Conservation (phyloP, 2,329 filamentous ascomycete genomes). For the Cladosporium oxysporum region DNA sequence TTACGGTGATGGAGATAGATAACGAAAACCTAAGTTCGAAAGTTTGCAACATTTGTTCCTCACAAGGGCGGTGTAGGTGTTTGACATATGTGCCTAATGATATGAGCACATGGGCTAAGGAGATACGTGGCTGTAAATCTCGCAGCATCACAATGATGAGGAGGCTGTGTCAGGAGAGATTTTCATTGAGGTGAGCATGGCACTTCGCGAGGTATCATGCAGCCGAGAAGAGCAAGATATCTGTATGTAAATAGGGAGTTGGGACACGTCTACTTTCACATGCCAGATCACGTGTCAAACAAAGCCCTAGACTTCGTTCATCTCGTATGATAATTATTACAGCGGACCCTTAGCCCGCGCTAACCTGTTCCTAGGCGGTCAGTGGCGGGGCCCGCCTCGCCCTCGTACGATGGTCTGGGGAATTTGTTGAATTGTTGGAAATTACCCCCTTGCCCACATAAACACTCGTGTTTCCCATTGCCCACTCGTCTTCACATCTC, state of each 20-base stretch:
- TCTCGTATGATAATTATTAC: neutral
- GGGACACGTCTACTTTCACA: neutral
- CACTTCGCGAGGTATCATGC: neutral
- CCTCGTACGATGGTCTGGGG: slow-evolving; percentile 10
- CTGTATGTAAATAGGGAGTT: neutral
- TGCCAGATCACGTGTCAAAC: slow-evolving; percentile 1
- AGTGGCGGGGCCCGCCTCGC: slow-evolving; percentile 6
- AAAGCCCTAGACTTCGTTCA: slow-evolving; percentile 1
- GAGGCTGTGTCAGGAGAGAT: neutral
- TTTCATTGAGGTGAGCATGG: neutral
- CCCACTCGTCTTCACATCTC: slow-evolving; percentile 3
- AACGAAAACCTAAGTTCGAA: neutral
- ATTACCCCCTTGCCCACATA: slow-evolving; percentile 10
- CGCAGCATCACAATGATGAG: neutral
- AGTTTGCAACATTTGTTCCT: neutral
- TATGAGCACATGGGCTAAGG: neutral
- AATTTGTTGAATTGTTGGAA: slow-evolving; percentile 12
- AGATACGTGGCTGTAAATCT: neutral
- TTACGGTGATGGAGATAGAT: neutral
- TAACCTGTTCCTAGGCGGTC: slow-evolving; percentile 12
- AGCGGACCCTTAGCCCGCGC: slow-evolving; percentile 1
- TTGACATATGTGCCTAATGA: neutral
- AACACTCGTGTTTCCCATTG: slow-evolving; percentile 11
- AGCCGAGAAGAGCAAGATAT: neutral
- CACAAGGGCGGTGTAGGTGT: neutral